phyloP scores from a whole-genome alignment of 495 filamentous ascomycete species.

The Trichoderma asperelloides region DNA sequence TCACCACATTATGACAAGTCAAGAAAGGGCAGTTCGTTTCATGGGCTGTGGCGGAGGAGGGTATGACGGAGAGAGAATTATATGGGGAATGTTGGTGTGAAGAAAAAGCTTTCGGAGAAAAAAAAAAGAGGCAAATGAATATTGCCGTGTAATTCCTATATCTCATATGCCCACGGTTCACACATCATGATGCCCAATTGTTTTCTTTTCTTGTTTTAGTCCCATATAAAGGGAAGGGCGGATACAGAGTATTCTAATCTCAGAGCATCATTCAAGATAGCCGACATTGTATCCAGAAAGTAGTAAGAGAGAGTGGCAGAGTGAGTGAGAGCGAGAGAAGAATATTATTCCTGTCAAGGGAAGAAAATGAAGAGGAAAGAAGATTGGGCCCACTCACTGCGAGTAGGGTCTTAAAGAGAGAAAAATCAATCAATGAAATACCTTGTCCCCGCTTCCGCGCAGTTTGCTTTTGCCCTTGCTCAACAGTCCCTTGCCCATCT shows the following conservation, averaged over 20 bases:
- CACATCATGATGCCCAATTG: conserved; percentile 10
- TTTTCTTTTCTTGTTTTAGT: not conserved
- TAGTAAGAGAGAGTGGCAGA: not conserved
- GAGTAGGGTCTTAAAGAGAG: not conserved
- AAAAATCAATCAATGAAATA: conserved; percentile 45
- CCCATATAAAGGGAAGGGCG: conserved; percentile 11
- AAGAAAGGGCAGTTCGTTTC: not conserved
- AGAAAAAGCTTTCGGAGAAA: not conserved
- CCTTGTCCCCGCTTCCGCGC: conserved; percentile 65
- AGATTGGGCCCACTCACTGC: conserved; percentile 4
- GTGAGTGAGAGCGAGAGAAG: conserved; percentile 11
- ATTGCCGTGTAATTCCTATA: conserved; percentile 11
- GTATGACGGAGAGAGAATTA: not conserved
- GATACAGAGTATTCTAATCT: not conserved
- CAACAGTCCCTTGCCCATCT: conserved; percentile 78
- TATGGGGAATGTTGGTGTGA: not conserved
- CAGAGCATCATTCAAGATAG: conserved; percentile 4
- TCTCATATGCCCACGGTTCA: conserved; percentile 1
- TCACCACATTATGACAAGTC: not conserved
- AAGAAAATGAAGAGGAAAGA: conserved; percentile 16
- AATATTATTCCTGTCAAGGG: conserved; percentile 8
- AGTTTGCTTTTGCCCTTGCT: conserved; percentile 80
- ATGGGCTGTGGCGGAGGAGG: not conserved
- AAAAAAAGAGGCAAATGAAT: not conserved
- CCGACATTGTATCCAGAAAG: conserved; percentile 8